Percentiles rank a stretch among this genome's conserved stretches.
These are phyloP conservation scores for Russula olivacea DNA, from an alignment of 768 basidiomycete genomes.

Conservation along the genomic window DNA sequence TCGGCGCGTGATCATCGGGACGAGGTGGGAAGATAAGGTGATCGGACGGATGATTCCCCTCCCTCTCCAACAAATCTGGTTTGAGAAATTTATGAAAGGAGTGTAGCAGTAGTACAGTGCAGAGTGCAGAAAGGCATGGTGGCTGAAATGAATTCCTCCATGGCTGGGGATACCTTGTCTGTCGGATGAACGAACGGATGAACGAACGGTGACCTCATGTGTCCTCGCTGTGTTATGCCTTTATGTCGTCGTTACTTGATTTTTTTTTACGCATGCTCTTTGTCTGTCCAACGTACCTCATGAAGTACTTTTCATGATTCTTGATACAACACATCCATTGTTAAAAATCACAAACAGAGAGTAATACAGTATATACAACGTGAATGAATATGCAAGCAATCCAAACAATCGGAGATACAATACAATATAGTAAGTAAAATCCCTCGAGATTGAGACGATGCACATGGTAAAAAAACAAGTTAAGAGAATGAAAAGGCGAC, in stretches of 20 bases:
- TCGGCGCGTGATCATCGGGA: conserved; percentile 13
- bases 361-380: background rate
- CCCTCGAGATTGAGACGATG: too few species aligned
- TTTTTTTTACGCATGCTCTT: too few species aligned
- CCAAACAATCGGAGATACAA: too few species aligned
- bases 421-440: background rate
- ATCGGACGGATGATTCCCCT: too few species aligned
- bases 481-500: background rate
- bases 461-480: background rate
- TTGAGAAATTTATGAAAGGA: background rate
- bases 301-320: too few species aligned
- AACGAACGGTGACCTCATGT: background rate
- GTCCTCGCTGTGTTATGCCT: too few species aligned
- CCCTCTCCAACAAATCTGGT: background rate
- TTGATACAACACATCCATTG: too few species aligned
- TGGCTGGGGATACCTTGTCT: background rate
- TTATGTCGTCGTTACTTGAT: background rate
- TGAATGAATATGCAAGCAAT: too few species aligned
- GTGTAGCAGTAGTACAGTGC: background rate
- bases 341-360: too few species aligned
- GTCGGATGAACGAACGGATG: background rate
- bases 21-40: background rate
- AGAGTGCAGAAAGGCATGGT: background rate
- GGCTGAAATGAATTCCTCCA: background rate
- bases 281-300: too few species aligned